Evolutionary conservation across 1,284 basidiomycete species (phyloP), one percentile per base, ranked within the genome.

Genomic region (Rhodotorula sp.): DNA sequence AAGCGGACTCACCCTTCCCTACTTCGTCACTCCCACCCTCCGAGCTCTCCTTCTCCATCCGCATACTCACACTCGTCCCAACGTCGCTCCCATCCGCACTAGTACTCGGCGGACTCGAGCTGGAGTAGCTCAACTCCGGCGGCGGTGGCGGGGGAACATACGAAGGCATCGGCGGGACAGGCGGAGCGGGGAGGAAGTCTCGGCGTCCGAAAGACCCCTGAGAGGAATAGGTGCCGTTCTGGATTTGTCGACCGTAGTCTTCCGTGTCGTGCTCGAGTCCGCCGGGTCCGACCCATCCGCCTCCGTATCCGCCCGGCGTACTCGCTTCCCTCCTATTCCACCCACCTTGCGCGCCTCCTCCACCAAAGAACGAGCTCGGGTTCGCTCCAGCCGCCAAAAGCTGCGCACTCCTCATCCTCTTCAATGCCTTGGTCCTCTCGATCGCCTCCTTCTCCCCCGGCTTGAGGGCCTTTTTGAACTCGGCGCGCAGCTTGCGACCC

Each of bases 381-480:
- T 31, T 40, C 28, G 37, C 60, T 1, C 75, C 52, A 69, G 72
- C 46, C 2, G 60, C 67, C 28, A 69, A 63, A 11, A 65, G 30
- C 57, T 71, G 70, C 9, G 64, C 66, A 2, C 61, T 64, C 20
- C 93, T 88, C 94, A 99, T 98, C 67, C 95, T 87, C 77, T 95
- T 91, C 76, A 99, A 89, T 4, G 96, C 96, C 84, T 99, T 99
- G 83, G 99, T 96, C 72, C 96, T 86, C 81, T 99, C 95, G 79
- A 99, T 99, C 67, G 93, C 87, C 80, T 99, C 96, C 83, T 99
- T 99, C 82, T 99, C 96, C 57, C 96, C 95, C 2, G 94, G 94
- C 80, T 98, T 95, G 26, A 99, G 84, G 15, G 98, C 96, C 82
- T 98, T 98, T 84, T 99, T 99, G 85, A 98, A 99, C 82, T 99